Base-by-base conservation (phyloP, 176 grass and related monocot species). In the Alloteropsis semialata region DNA sequence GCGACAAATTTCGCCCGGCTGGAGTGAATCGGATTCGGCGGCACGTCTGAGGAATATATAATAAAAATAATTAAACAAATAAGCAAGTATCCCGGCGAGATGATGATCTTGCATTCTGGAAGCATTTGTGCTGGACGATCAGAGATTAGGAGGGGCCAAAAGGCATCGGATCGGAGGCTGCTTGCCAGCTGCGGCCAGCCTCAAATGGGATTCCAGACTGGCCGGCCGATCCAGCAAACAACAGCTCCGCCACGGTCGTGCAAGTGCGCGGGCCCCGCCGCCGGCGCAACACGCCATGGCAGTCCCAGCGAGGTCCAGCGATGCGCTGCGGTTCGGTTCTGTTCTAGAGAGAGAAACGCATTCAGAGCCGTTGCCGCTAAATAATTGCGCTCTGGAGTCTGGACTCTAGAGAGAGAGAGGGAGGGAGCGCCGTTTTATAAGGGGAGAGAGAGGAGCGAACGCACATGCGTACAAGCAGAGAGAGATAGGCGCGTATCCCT, bases 261-360 rank as follows among this genome's bases (percentile, higher is more conserved):
- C 83, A 89, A 86, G 88, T 89, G 88, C 68, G 77, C 3, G 87
- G 61, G 62, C 1, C 62, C 87, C 70, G 50, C 28, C 63, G 15
- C 77, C 71, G 63, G 33, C 82, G 45, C 55, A 46, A 65, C 55
- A 67, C 72, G 88, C 88, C 88, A 89, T 82, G 65, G 64, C 71
- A 46, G 74, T 70, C 77, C 82, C 88, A 89, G 83, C 88, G 88
- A 85, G 88, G 83, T 86, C 83, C 83, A 89, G 88, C 88, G 24
- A 33, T 58, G 46, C 46, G 10, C 34, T 3, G 34, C 34, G 34
- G 34, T 53, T 21, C 7, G 8, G 18, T 53, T 8, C 46, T 62
- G 21, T 1, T 3, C 18, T 8, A 25, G 54, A 25, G 19, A 21
- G 19, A 32, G 11, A 50, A 58, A n/a, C n/a, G n/a, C n/a, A n/a